A percentile compares a stretch with the other conserved stretches of the same genome.
phyloP scores from a whole-genome alignment of 371 early-diverging fungal genomes.

The Conidiobolus incongruus region DNA sequence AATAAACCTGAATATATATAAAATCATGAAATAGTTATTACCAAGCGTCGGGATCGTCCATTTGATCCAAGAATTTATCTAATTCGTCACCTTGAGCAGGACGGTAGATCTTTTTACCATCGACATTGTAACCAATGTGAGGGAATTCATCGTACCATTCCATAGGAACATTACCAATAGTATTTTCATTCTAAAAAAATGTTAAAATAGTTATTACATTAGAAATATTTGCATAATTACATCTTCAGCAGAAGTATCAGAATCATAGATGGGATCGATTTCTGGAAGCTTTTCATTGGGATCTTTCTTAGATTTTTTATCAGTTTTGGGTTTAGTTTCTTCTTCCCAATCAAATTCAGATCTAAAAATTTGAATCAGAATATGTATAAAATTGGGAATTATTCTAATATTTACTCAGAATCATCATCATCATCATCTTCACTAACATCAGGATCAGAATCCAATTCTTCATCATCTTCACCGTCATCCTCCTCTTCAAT shows the following conservation, averaged over 20 bases:
- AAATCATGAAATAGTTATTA: constrained; percentile 7
- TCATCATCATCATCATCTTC: no score
- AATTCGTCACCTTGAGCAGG: constrained; percentile 79
- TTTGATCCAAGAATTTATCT: constrained; percentile 70
- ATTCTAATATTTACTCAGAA: no score
- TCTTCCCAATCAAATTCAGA: no score
- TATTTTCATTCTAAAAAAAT: constrained; percentile 27
- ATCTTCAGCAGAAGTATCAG: constrained; percentile 79
- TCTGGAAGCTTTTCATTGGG: constrained; percentile 20
- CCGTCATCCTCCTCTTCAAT: no score
- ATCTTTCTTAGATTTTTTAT: background rate
- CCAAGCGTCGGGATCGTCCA: constrained; percentile 88
- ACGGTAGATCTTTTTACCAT: constrained; percentile 72
- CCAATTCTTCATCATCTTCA: no score
- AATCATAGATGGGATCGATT: constrained; percentile 77
- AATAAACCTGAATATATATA: background rate
- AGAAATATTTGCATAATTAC: constrained; percentile 15
- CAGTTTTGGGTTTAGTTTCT: no score
- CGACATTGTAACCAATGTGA: constrained; percentile 88
- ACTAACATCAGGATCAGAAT: no score
- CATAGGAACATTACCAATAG: constrained; percentile 82
- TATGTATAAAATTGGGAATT: no score
- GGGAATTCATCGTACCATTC: constrained; percentile 92
- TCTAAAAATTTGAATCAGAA: no score
- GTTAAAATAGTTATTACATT: background rate